A percentile compares a stretch with the other conserved stretches of the same genome.
Evolutionary conservation across 352 stramenopile genomes (phyloP).

Genomic region (Phytophthora pinifolia): DNA sequence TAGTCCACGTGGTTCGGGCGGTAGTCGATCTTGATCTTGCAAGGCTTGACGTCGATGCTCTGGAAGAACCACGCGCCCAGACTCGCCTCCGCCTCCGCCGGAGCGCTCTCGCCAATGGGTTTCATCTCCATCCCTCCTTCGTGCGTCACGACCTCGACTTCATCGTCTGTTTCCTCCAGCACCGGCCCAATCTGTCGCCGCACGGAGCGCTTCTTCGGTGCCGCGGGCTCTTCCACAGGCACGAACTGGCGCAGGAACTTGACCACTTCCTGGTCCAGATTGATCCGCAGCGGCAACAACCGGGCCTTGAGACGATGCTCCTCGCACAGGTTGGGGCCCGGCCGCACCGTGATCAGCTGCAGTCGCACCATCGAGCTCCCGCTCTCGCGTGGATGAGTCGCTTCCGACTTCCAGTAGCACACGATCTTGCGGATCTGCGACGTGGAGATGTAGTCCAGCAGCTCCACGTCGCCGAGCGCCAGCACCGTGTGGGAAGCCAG

Average conservation of each 20-base stretch:
- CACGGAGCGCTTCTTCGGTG: conserved; percentile 10
- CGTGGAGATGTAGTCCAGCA: conserved; percentile 89
- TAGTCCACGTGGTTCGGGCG: conserved; percentile 88
- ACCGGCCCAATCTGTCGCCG: conserved; percentile 18
- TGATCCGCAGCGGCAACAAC: conserved; percentile 78
- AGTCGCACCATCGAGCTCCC: conserved; percentile 84
- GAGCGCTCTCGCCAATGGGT: conserved; percentile 18
- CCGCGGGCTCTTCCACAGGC: conserved; percentile 35
- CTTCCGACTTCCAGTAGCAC: conserved; percentile 90
- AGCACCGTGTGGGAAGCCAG: conserved; percentile 76
- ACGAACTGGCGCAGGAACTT: conserved; percentile 88
- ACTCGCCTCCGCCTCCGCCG: conserved; percentile 41
- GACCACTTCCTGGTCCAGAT: conserved; percentile 87
- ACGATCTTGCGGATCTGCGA: conserved; percentile 90
- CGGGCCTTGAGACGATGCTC: conserved; percentile 81
- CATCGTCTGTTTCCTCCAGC: conserved; percentile 36
- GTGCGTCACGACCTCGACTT: conserved; percentile 30
- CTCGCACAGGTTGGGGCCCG: conserved; percentile 73
- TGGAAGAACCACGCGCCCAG: conserved; percentile 85
- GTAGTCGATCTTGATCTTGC: conserved; percentile 92
- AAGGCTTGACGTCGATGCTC: conserved; percentile 83
- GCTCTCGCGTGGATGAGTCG: conserved; percentile 76
- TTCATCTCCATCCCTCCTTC: conserved; percentile 59
- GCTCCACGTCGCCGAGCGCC: conserved; percentile 77
- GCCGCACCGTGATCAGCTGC: conserved; percentile 79